Conservation (phyloP, 1,284 basidiomycete species). For the Trichosporon ovoides region DNA sequence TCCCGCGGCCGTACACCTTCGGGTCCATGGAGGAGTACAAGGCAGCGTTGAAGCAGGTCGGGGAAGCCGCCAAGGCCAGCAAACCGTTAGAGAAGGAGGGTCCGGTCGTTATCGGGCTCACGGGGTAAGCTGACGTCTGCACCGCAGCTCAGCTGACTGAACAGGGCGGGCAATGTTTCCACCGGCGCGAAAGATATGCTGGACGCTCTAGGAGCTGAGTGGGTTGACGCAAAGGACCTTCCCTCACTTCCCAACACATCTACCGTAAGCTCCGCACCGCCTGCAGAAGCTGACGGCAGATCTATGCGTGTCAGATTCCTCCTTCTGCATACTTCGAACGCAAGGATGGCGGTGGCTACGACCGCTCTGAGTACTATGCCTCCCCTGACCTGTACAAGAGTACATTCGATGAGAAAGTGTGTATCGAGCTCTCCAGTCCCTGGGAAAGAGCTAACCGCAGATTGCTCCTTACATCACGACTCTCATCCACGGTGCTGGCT, state of each 20-base stretch:
- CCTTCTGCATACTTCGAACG: conserved; percentile 65
- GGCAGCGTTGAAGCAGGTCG: conserved; percentile 58
- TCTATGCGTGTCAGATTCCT: conserved; percentile 71
- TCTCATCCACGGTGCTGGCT: conserved; percentile 78
- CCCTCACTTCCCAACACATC: conserved; percentile 53
- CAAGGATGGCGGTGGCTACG: conserved; percentile 57
- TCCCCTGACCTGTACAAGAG: conserved; percentile 63
- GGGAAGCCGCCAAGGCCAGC: conserved; percentile 43
- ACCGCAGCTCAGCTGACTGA: background rate
- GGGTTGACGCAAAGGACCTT: conserved; percentile 59
- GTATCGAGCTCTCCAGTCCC: conserved; percentile 9
- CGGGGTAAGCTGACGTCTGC: conserved; percentile 63
- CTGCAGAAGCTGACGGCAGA: conserved; percentile 44
- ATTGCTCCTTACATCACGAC: conserved; percentile 77
- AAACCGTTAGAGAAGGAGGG: conserved; percentile 51
- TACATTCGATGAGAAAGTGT: conserved; percentile 63
- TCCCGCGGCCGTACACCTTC: conserved; percentile 72
- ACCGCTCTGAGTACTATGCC: conserved; percentile 65
- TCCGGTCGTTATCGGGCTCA: conserved; percentile 73
- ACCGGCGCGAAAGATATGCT: conserved; percentile 68
- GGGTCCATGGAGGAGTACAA: conserved; percentile 60
- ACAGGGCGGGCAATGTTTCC: conserved; percentile 71
- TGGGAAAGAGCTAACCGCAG: conserved; percentile 44
- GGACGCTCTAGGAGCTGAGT: conserved; percentile 61
- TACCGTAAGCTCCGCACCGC: conserved; percentile 49